Conservation (phyloP, 345 rosid genomes). For the Crucihimalaya himalaica region DNA sequence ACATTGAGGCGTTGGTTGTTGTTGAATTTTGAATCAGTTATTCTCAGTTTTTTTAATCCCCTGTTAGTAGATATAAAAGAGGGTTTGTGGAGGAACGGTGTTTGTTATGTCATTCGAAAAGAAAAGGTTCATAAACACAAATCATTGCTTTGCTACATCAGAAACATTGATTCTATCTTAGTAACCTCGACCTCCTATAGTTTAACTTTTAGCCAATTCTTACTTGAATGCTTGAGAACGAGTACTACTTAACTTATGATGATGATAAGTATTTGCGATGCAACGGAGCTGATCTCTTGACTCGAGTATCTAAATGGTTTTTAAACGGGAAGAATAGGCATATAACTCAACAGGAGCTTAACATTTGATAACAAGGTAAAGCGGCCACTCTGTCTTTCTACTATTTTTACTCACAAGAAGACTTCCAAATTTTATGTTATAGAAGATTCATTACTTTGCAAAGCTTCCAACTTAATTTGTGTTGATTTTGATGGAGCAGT, state of each 20-base stretch:
- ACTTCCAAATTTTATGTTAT: no score
- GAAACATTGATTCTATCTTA: constrained; percentile 3
- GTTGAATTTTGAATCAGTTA: no score
- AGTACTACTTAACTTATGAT: constrained; percentile 74
- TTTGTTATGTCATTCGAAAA: constrained; percentile 79
- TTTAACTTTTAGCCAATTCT: no score
- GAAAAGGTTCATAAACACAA: constrained; percentile 53
- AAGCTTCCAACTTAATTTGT: not conserved
- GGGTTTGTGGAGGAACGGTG: no score
- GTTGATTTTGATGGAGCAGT: constrained; percentile 44
- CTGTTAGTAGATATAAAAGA: no score
- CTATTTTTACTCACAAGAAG: no score
- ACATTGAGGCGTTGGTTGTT: no score
- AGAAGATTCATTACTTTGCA: no score
- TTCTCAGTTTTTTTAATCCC: no score
- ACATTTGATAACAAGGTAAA: constrained; percentile 66
- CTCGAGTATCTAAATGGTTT: constrained; percentile 70
- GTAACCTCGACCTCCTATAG: constrained; percentile 33
- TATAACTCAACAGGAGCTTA: constrained; percentile 47
- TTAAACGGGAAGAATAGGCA: constrained; percentile 36
- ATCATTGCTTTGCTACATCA: constrained; percentile 3
- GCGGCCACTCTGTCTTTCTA: no score
- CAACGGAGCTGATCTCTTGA: constrained; percentile 96
- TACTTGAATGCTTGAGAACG: constrained; percentile 81
- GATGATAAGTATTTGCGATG: constrained; percentile 73